Percentiles rank a stretch among this genome's conserved stretches.
These are phyloP conservation scores for Corinectria fuckeliana DNA, from an alignment of 2,329 filamentous ascomycete genomes.

Conservation along the genomic window DNA sequence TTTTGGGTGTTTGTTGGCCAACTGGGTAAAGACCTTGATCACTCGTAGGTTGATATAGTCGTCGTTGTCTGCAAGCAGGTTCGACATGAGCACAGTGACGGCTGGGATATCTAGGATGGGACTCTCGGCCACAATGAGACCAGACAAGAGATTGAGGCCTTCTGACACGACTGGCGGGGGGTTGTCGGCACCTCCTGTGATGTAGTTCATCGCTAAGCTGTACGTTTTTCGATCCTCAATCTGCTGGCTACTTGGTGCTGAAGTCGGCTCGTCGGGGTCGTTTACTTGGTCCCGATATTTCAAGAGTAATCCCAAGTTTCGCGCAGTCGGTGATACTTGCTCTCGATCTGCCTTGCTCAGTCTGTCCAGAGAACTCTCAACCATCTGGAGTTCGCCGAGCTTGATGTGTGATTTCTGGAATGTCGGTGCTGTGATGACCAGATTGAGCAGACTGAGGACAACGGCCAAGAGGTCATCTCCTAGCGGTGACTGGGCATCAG, in stretches of 20 bases:
- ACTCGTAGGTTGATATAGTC: conserved; percentile 75
- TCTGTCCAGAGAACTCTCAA: conserved; percentile 57
- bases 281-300: conserved; percentile 62
- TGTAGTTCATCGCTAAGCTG: conserved; percentile 67
- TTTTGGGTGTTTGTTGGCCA: conserved; percentile 67
- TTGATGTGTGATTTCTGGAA: conserved; percentile 59
- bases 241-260: conserved; percentile 54
- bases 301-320: conserved; percentile 62
- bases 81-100: conserved; percentile 67
- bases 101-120: conserved; percentile 71
- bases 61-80: conserved; percentile 69
- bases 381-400: conserved; percentile 48
- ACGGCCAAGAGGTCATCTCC: conserved; percentile 59
- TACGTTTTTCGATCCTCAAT: conserved; percentile 68
- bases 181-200: conserved; percentile 62
- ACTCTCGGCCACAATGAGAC: conserved; percentile 61
- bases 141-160: conserved; percentile 66
- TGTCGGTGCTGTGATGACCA: conserved; percentile 62
- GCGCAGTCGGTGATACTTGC: conserved; percentile 59
- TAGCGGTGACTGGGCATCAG: conserved; percentile 49
- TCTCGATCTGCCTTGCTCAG: conserved; percentile 47
- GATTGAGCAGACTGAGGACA: conserved; percentile 66
- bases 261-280: conserved; percentile 46
- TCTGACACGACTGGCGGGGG: conserved; percentile 72
- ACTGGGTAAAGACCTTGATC: conserved; percentile 67